A percentile compares a stretch with the other conserved stretches of the same genome.
Evolutionary conservation across 176 grass and related monocot genomes (phyloP).

Genomic region (Ensete ventricosum): DNA sequence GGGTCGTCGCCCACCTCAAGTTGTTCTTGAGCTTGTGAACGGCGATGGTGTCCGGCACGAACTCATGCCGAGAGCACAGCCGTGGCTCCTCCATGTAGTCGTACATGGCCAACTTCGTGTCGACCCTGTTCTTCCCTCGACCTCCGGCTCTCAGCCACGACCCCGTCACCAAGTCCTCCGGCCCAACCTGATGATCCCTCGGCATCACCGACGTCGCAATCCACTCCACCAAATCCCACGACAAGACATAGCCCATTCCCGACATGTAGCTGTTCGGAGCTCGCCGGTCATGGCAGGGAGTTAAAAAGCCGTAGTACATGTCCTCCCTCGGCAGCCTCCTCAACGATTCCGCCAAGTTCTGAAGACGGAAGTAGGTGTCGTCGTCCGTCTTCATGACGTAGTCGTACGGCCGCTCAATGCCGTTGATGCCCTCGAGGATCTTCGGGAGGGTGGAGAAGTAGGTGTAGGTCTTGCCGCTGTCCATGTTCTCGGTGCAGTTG

Average conservation of each 20-base stretch:
- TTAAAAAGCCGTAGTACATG: background rate
- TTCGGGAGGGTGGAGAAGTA: background rate
- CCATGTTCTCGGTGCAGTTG: conserved; percentile 12
- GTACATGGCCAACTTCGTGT: background rate
- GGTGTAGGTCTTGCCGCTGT: conserved; percentile 3
- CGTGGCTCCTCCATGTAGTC: background rate
- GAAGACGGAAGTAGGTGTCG: background rate
- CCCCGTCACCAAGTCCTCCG: background rate
- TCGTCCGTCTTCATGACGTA: conserved; percentile 7
- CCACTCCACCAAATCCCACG: conserved; percentile 8
- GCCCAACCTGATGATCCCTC: background rate
- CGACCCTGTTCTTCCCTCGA: background rate
- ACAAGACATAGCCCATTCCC: background rate
- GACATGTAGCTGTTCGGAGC: background rate
- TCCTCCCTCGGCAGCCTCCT: background rate
- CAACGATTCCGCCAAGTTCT: background rate
- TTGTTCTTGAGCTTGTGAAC: background rate
- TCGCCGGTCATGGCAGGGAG: background rate
- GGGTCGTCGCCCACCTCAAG: background rate
- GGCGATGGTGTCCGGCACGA: background rate
- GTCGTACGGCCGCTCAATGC: background rate
- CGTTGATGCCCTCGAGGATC: background rate
- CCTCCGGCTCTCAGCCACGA: background rate
- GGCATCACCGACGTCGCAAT: background rate
- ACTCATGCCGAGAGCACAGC: background rate